phyloP scores from a whole-genome alignment of 305 asterid species.

The Fraxinus baroniana region DNA sequence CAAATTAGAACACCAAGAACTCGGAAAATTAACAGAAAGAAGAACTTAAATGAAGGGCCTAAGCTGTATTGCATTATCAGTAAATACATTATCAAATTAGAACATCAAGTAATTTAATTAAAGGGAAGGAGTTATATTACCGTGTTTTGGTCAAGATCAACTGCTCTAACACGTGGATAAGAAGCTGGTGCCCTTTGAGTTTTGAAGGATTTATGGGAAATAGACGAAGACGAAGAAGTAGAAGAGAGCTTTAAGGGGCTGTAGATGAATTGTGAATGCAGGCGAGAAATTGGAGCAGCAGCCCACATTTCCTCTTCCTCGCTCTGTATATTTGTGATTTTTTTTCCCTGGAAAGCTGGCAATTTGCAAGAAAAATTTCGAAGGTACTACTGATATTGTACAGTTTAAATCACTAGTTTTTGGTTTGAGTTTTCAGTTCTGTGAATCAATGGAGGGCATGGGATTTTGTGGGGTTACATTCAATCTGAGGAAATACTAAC shows the following conservation, averaged over 20 bases:
- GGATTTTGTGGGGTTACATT: neutral
- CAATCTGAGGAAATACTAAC: neutral
- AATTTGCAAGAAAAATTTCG: neutral
- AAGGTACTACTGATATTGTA: neutral
- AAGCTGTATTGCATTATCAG: neutral
- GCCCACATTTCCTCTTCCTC: conserved; percentile 37
- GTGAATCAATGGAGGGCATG: neutral
- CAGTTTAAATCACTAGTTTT: neutral
- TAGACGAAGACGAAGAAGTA: conserved; percentile 26
- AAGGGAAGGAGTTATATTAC: conserved; percentile 26
- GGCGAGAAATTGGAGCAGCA: conserved; percentile 52
- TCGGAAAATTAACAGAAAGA: neutral
- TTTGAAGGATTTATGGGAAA: conserved; percentile 33
- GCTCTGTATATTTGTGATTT: neutral
- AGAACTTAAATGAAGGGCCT: neutral
- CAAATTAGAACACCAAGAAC: neutral
- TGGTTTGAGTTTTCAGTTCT: neutral
- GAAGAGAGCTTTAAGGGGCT: conserved; percentile 50
- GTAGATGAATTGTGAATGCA: conserved; percentile 54
- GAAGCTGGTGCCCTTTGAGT: conserved; percentile 36
- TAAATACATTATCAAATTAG: neutral
- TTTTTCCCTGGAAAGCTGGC: neutral
- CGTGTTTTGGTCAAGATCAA: conserved; percentile 88
- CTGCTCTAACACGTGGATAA: conserved; percentile 70
- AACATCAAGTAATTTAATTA: neutral